Percentiles rank a stretch among this genome's conserved stretches.
These are phyloP conservation scores for Ceratobasidium sp. DNA, from an alignment of 1,284 basidiomycete species.

Conservation along the genomic window DNA sequence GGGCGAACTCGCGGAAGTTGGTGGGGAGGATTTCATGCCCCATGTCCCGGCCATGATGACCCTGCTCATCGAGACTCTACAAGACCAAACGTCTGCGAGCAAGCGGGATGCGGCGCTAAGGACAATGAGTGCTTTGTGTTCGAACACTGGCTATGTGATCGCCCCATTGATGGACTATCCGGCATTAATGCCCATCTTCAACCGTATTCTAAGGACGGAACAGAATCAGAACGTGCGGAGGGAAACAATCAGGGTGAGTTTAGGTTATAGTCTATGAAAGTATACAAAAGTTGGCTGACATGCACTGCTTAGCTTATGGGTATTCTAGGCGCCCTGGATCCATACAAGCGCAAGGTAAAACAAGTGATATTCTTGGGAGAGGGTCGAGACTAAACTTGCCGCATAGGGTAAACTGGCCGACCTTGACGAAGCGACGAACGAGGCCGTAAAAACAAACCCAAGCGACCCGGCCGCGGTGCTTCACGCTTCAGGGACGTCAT, in stretches of 20 bases:
- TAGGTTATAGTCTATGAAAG: not conserved
- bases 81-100: slow-evolving; percentile 81
- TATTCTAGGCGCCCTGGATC: slow-evolving; percentile 97
- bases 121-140: slow-evolving; percentile 95
- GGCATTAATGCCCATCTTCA: slow-evolving; percentile 88
- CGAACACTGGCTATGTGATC: slow-evolving; percentile 96
- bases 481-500: slow-evolving; percentile 62
- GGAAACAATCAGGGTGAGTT: slow-evolving; percentile 82
- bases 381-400: not conserved
- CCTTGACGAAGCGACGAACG: slow-evolving; percentile 81
- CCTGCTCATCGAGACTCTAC: slow-evolving; percentile 89
- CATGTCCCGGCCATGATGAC: slow-evolving; percentile 91
- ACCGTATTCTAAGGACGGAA: slow-evolving; percentile 90
- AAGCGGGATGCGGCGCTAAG: slow-evolving; percentile 96
- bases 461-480: slow-evolving; percentile 69
- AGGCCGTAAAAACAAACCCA: slow-evolving; percentile 68
- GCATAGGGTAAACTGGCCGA: slow-evolving; percentile 68
- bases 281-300: not conserved
- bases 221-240: slow-evolving; percentile 81
- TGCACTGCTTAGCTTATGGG: slow-evolving; percentile 71
- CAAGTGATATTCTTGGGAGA: slow-evolving; percentile 43
- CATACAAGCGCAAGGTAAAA: slow-evolving; percentile 90
- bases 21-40: slow-evolving; percentile 90
- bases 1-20: slow-evolving; percentile 93
- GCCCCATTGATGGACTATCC: slow-evolving; percentile 93